phyloP scores from a whole-genome alignment of 805 yeast species.

The Metschnikowia anglica region DNA sequence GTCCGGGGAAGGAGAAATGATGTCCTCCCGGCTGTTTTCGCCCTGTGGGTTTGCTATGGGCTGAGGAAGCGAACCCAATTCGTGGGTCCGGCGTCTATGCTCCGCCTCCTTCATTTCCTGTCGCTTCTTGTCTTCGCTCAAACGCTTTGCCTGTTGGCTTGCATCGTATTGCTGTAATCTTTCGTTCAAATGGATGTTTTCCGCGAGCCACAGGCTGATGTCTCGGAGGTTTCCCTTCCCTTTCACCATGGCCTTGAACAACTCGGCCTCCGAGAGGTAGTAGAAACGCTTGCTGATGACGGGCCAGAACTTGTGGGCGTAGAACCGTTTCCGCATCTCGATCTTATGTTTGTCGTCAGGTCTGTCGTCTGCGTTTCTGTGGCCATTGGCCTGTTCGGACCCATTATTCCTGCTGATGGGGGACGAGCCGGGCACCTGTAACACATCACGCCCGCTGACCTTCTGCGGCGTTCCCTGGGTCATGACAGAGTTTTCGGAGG shows the following conservation, averaged over 20 bases:
- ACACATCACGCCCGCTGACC: slow-evolving; percentile 6
- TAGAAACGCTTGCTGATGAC: slow-evolving; percentile 36
- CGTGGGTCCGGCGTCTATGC: background rate
- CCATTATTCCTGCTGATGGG: slow-evolving; percentile 28
- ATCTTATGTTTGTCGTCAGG: slow-evolving; percentile 19
- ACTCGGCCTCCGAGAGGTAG: slow-evolving; percentile 41
- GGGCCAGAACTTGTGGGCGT: slow-evolving; percentile 39
- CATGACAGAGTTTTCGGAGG: slow-evolving; percentile 6
- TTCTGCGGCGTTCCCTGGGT: slow-evolving; percentile 18
- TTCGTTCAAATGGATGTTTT: slow-evolving; percentile 23
- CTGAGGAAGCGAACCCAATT: background rate
- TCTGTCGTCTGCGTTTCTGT: too few species aligned
- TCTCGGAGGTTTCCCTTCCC: slow-evolving; percentile 44
- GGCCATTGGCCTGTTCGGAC: slow-evolving; percentile 4
- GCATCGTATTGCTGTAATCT: slow-evolving; percentile 17
- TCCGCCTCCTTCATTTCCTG: background rate
- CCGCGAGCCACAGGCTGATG: slow-evolving; percentile 38
- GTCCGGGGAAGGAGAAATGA: too few species aligned
- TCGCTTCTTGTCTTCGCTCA: slow-evolving; percentile 5
- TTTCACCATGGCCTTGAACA: slow-evolving; percentile 42
- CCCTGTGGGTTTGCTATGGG: background rate
- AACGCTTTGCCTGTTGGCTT: slow-evolving; percentile 11
- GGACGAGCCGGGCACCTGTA: slow-evolving; percentile 44
- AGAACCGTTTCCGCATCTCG: slow-evolving; percentile 32
- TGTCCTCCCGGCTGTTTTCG: background rate